These are phyloP conservation scores for Cryptococcus sp. DNA, from an alignment of 1,284 basidiomycete species.

Conservation along the genomic window DNA sequence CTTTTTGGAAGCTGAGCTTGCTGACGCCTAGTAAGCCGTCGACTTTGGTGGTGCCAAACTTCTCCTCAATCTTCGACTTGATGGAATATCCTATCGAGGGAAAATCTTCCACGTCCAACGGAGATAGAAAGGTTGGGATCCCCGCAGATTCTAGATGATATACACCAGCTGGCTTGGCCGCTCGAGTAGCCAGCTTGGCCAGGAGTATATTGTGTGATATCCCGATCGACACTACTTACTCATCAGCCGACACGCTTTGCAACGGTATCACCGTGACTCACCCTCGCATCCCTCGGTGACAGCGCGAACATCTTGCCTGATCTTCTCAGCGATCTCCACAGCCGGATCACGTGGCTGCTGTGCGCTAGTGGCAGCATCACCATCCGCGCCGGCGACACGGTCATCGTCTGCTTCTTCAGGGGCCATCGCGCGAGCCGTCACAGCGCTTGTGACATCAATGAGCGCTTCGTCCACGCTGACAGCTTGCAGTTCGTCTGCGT, in stretches of 20 bases:
- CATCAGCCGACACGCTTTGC: not conserved
- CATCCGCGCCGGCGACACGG: slow-evolving; percentile 27
- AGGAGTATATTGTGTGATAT: slow-evolving; percentile 89
- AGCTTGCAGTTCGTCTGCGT: slow-evolving; percentile 89
- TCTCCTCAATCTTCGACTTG: slow-evolving; percentile 67
- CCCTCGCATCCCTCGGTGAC: slow-evolving; percentile 79
- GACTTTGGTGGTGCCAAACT: slow-evolving; percentile 71
- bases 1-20: slow-evolving; percentile 66
- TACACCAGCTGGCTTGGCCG: slow-evolving; percentile 77
- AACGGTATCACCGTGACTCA: slow-evolving; percentile 34
- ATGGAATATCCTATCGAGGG: slow-evolving; percentile 82
- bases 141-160: slow-evolving; percentile 64
- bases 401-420: slow-evolving; percentile 47
- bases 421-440: slow-evolving; percentile 52
- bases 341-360: slow-evolving; percentile 56
- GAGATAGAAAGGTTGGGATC: slow-evolving; percentile 62
- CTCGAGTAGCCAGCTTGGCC: slow-evolving; percentile 84
- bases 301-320: slow-evolving; percentile 72
- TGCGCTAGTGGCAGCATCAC: slow-evolving; percentile 5
- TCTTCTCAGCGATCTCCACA: slow-evolving; percentile 73
- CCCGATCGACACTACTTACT: slow-evolving; percentile 76
- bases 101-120: slow-evolving; percentile 79
- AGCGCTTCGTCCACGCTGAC: slow-evolving; percentile 96
- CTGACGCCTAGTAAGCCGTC: slow-evolving; percentile 68
- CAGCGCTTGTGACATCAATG: slow-evolving; percentile 77